Evolutionary conservation across 371 early-diverging fungal species (phyloP).

Genomic region (Apophysomyces trapeziformis): DNA sequence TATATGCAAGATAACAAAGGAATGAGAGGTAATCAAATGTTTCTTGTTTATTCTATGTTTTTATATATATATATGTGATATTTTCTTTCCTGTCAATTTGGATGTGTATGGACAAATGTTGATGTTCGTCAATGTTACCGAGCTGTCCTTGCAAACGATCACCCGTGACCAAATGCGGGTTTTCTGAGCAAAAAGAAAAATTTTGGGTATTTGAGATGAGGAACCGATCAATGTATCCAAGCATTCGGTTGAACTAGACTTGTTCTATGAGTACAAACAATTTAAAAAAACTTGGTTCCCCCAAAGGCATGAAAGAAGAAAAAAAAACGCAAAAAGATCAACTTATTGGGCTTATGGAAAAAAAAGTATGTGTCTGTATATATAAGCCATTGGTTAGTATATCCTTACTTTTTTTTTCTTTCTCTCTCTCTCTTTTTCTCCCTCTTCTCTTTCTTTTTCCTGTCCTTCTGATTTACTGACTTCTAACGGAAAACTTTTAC

Average conservation of each 20-base stretch:
- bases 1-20: neutral
- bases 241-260: neutral
- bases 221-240: neutral
- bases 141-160: neutral
- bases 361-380: conserved; percentile 5
- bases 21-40: neutral
- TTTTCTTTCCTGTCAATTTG: too few species aligned
- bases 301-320: neutral
- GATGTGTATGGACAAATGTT: too few species aligned
- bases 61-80: too few species aligned
- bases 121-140: conserved; percentile 6
- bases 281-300: too few species aligned
- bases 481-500: neutral
- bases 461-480: conserved; percentile 14
- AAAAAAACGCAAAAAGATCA: neutral
- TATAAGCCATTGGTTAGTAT: conserved; percentile 12
- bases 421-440: conserved; percentile 11
- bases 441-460: conserved; percentile 3
- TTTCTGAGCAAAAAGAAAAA: neutral
- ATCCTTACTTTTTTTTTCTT: conserved; percentile 1
- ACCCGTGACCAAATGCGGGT: neutral
- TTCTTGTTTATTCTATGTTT: too few species aligned
- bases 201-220: neutral
- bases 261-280: too few species aligned
- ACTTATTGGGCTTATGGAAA: too few species aligned